Evolutionary conservation across 305 asterid species (phyloP), one percentile per base, ranked within the genome.

Genomic region (Petunia hybrid): DNA sequence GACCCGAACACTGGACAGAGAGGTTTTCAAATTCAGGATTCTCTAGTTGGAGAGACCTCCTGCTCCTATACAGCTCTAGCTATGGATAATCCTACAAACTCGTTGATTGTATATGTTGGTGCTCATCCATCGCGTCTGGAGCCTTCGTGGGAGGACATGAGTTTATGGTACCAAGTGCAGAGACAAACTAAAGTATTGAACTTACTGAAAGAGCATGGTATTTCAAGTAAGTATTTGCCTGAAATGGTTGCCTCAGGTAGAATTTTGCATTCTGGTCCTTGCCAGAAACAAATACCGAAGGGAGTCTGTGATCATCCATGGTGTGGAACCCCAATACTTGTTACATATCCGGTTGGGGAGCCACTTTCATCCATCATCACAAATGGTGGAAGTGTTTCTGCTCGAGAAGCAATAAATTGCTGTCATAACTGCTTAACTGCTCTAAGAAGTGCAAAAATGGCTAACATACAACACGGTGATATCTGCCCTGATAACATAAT

Each of bases 61-160:
- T 88, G 89, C 77, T 88, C 88, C 0, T 91, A 91, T 46, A 82
- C 84, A 22, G 98, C 95, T 40, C 87, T 87, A 46, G 87, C 89
- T 31, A 75, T 82, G 8, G 92, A 88, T 9, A 55, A 70, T 76
- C 86, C 77, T 5, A 76, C 85, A 1, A 89, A 88, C 38, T 75
- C 80, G 51, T 43, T 92, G 86, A 87, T 86, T 3, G 68, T 94
- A 69, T 83, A 90, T 8, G 83, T 92, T n/a, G 96, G 98, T 2
- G 95, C 94, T 64, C 98, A 92, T 83, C 87, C 96, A 0, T 92
- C 96, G 81, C 94, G 93, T 79, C 76, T 94, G 76, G 94, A 92
- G 86, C 95, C 94, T 12, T 92, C 98, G 0, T 92, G 95, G 97
- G 98, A 94, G 64, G 97, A 94, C 86, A 94, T 94, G 98, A 92